Evolutionary conservation across 192 early-diverging fungal genomes (phyloP).

Genomic region (Coemansia sp.): DNA sequence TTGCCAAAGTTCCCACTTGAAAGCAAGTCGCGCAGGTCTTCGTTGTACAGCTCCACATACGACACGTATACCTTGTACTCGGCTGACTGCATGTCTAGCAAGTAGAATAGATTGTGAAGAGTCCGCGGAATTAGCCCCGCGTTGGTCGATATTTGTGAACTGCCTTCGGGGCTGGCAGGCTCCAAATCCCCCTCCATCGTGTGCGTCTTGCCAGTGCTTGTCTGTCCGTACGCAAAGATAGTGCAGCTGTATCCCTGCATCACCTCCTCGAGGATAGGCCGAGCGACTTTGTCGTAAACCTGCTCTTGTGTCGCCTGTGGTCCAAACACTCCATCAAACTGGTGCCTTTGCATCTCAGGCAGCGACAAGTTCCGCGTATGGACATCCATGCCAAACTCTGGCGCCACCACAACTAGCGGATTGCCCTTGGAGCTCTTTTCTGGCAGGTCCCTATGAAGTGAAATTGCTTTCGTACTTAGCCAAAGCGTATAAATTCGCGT

Average conservation of each 20-base stretch:
- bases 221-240: constrained; percentile 84
- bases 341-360: constrained; percentile 67
- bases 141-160: constrained; percentile 21
- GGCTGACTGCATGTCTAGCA: constrained; percentile 60
- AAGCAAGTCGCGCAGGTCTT: constrained; percentile 88
- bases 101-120: constrained; percentile 74
- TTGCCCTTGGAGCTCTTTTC: not conserved
- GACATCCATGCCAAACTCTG: constrained; percentile 61
- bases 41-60: constrained; percentile 93
- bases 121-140: constrained; percentile 93
- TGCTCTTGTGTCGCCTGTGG: constrained; percentile 69
- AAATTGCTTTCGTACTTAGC: not conserved
- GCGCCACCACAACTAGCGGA: constrained; percentile 56
- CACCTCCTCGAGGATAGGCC: constrained; percentile 81
- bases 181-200: constrained; percentile 94
- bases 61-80: constrained; percentile 86
- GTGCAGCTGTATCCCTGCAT: constrained; percentile 73
- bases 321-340: constrained; percentile 90
- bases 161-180: constrained; percentile 7
- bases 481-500: not conserved
- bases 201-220: constrained; percentile 92
- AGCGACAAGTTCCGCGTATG: constrained; percentile 36
- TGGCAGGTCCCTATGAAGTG: constrained; percentile 19
- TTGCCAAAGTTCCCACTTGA: not conserved
- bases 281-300: constrained; percentile 74